Conservation (phyloP, 345 rosid species). For the Laguncularia racemosa region DNA sequence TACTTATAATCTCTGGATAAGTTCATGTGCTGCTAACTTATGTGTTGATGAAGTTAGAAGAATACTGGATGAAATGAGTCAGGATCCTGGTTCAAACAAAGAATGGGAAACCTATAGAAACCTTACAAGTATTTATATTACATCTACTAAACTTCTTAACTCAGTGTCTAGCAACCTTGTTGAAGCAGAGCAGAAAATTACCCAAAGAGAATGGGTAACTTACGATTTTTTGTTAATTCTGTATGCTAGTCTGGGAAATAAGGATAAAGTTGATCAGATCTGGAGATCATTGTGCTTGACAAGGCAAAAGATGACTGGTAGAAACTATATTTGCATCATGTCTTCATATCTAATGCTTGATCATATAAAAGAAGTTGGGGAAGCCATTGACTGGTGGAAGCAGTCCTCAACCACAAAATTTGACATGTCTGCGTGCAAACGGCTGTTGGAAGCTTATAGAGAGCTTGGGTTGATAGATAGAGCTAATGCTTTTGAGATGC, state of each 20-base stretch:
- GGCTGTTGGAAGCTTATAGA: conserved; percentile 48
- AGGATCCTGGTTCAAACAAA: conserved; percentile 31
- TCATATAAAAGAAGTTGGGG: conserved; percentile 54
- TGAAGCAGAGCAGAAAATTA: conserved; percentile 50
- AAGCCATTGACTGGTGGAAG: conserved; percentile 79
- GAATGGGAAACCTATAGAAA: conserved; percentile 54
- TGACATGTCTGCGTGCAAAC: conserved; percentile 43
- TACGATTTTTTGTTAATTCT: conserved; percentile 82
- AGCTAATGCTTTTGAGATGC: conserved; percentile 35
- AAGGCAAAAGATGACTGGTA: conserved; percentile 74
- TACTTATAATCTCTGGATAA: conserved; percentile 83
- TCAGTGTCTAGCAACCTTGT: conserved; percentile 37
- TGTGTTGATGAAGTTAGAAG: conserved; percentile 44
- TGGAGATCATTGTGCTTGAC: conserved; percentile 86
- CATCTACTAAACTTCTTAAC: conserved; percentile 40
- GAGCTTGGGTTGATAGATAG: conserved; percentile 43
- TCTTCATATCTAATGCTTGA: conserved; percentile 79
- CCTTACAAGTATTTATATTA: conserved; percentile 46
- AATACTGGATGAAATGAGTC: conserved; percentile 68
- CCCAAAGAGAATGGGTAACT: conserved; percentile 84
- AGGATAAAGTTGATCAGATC: conserved; percentile 70
- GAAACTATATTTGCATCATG: conserved; percentile 67
- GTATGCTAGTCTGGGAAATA: conserved; percentile 67
- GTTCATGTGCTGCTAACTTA: conserved; percentile 72
- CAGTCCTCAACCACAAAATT: conserved; percentile 51